Evolutionary conservation across 306 rosid species (phyloP), one percentile per base, ranked within the genome.

Genomic region (Luffa aegyptiaca): DNA sequence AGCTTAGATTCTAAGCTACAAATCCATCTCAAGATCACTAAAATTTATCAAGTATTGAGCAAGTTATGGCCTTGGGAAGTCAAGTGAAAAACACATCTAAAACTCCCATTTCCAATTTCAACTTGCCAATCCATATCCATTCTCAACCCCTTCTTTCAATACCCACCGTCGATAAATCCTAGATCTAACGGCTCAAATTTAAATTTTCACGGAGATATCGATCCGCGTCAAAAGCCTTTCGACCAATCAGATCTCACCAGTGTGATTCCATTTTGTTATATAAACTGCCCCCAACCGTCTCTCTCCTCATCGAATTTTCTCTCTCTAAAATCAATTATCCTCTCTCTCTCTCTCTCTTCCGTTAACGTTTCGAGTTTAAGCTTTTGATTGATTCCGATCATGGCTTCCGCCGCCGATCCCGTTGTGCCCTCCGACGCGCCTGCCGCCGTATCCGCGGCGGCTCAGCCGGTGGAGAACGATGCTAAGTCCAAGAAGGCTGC

Each of bases 201-300:
- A 85, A 82, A 72, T 5, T 10, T 16, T 5, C 0, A 31, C 17
- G 2, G 1, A 5, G 16, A 41, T 0, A 4, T 10, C 45, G 76
- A 85, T 88, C 90, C 90, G 86, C 61, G 85, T 81, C 55, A 13
- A 80, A 75, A 7, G 8, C 1, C 0, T n/a, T 7, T 41, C 61
- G 0, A 83, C 90, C 87, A 88, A 88, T 85, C 87, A 82, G 20
- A 39, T 52, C 63, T 33, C 83, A 65, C 45, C 55, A 66, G 56
- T 46, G 33, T 37, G 2, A 31, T 46, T 42, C 17, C 68, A 3
- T 37, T 55, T n/a, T 21, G 16, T 20, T 80, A 80, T 88, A 85
- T 48, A 83, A 83, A 63, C 68, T 33, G 16, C 33, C 18, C 7
- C 2, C 68, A 51, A 64, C 87, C 10, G 37, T 35, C 48, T 0